Base-by-base conservation (phyloP, 228 moss, liverwort and hornwort species). In the Sphagnum magellanicum region DNA sequence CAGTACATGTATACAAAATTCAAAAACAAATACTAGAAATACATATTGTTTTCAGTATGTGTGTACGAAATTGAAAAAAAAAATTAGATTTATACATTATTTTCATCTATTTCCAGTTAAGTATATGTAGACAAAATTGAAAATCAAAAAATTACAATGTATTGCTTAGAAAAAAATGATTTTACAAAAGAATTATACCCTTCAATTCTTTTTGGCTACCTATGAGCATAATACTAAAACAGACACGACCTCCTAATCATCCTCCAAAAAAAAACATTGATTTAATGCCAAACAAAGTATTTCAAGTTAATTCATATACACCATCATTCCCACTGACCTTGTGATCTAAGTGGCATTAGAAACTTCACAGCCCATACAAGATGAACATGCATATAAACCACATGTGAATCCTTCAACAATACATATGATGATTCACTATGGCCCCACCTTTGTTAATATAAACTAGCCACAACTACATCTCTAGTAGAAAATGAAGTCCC, bases 311-410 rank as follows among this genome's bases (percentile, higher is more conserved):
- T 15, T 62, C 16, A 15, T 62, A 62, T 15, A 62, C 61, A 14
- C 10, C 6, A n/a, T 62, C 61, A 17, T 62, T 62, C 6, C 61
- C 61, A 62, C 3, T 62, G 0, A 15, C 61, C 16, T 15, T 62
- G 61, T 62, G n/a, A 10, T 14, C 6, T 62, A 15, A 3, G 61
- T 6, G 61, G 61, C 61, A 62, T 62, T 6, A 62, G 16, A 15
- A 62, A 62, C 16, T 62, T 62, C n/a, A 62, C 61, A 10, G 1
- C 16, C 0, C 1, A 3, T 15, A 62, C 61, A 9, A 14, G 61
- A 17, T 62, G 61, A 6, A 15, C 16, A 62, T 62, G 61, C 61
- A 62, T 62, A 62, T 62, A 62, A 14, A 62, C 61, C 10, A 62
- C 16, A 17, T 62, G 61, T 9, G 16, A 62, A 62, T 14, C 15